Percentiles rank a stretch among this genome's conserved stretches.
These are phyloP conservation scores for Vitis cinerea DNA, from an alignment of 164 flowering plant species.

Conservation along the genomic window DNA sequence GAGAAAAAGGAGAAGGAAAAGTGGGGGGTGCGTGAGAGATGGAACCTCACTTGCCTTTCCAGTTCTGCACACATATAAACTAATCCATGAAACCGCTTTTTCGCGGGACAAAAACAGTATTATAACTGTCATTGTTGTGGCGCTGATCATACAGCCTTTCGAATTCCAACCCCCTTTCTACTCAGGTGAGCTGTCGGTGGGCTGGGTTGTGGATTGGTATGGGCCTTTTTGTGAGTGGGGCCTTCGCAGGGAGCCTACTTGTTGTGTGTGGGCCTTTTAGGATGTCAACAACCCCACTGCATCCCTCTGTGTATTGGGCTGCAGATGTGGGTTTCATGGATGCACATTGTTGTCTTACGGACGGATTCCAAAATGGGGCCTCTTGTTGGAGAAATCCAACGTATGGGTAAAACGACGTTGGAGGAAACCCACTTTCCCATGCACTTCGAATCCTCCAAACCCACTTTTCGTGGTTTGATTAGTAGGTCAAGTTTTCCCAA, in stretches of 20 bases:
- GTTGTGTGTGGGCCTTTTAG: slow-evolving; percentile 1
- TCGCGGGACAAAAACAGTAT: slow-evolving; percentile 36
- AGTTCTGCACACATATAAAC: slow-evolving; percentile 34
- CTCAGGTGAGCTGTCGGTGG: slow-evolving; percentile 17
- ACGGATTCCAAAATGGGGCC: too few species aligned
- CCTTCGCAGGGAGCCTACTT: not conserved
- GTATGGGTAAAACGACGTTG: too few species aligned
- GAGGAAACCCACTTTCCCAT: too few species aligned
- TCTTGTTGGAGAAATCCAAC: too few species aligned
- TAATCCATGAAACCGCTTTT: slow-evolving; percentile 21
- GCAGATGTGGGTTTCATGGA: too few species aligned
- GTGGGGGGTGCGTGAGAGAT: not conserved
- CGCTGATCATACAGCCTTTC: slow-evolving; percentile 21
- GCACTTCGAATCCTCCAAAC: too few species aligned
- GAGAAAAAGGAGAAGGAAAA: not conserved
- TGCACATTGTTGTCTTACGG: too few species aligned
- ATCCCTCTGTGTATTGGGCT: too few species aligned
- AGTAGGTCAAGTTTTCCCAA: too few species aligned
- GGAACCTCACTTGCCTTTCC: slow-evolving; percentile 35
- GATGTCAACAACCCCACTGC: too few species aligned
- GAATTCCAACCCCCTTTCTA: not conserved
- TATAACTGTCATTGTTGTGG: slow-evolving; percentile 27
- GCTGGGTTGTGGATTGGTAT: not conserved
- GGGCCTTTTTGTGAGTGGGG: not conserved
- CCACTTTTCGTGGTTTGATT: too few species aligned